A percentile compares a stretch with the other conserved stretches of the same genome.
Evolutionary conservation across 768 basidiomycete genomes (phyloP).

Genomic region (Rhizopogon rudus): DNA sequence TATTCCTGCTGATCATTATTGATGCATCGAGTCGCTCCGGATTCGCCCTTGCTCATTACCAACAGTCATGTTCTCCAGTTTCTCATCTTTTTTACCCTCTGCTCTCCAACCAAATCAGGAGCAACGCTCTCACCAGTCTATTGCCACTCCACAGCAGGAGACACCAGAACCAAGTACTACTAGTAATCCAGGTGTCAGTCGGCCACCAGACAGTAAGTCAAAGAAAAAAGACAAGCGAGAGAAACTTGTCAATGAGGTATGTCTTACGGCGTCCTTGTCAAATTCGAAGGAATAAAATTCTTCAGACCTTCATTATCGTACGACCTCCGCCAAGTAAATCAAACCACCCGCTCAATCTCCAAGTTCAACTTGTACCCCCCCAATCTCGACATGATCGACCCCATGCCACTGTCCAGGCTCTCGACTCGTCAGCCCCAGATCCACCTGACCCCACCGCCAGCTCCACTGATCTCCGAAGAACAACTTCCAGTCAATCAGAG

Average conservation of each 20-base stretch:
- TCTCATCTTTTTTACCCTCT: conserved; percentile 47
- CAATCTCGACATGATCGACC: conserved; percentile 36
- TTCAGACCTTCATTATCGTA: conserved; percentile 86
- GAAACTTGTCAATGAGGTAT: conserved; percentile 44
- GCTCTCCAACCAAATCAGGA: conserved; percentile 31
- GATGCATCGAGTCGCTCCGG: neutral
- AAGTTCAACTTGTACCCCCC: conserved; percentile 83
- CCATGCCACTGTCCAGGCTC: conserved; percentile 36
- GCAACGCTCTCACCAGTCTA: conserved; percentile 21
- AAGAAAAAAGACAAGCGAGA: conserved; percentile 45
- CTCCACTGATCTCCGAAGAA: conserved; percentile 23
- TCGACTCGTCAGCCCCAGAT: conserved; percentile 34
- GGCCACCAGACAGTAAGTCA: conserved; percentile 24
- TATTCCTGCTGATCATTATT: neutral
- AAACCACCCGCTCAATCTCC: conserved; percentile 87
- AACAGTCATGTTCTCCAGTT: conserved; percentile 44
- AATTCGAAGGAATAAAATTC: neutral
- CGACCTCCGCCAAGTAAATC: conserved; percentile 81
- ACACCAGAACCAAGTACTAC: conserved; percentile 5
- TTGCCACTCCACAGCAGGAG: conserved; percentile 9
- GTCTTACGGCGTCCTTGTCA: conserved; percentile 8
- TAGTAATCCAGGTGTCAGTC: neutral
- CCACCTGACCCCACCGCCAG: conserved; percentile 13
- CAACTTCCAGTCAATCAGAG: conserved; percentile 49
- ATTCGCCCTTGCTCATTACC: neutral